These are phyloP conservation scores for Pelargonium exstipulatum DNA, from an alignment of 441 rosid genomes.

Conservation along the genomic window DNA sequence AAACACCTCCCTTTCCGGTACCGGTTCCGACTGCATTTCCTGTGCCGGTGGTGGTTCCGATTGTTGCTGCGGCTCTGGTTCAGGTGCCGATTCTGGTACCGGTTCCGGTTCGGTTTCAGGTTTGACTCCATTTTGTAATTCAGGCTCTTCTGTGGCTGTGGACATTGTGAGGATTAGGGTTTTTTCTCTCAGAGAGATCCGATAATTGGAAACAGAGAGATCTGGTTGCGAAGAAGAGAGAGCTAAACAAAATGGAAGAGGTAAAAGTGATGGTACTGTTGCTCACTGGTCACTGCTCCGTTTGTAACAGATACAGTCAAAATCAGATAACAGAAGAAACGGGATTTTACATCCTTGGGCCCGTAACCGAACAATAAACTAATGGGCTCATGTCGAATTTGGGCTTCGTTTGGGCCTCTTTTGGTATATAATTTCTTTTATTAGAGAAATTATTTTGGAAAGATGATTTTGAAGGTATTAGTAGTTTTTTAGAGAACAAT, in stretches of 20 bases:
- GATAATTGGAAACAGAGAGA: conserved; percentile 9
- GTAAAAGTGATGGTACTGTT: background rate
- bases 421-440: no score
- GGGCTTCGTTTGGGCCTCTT: no score
- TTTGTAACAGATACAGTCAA: no score
- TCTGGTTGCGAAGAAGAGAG: conserved; percentile 17
- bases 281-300: background rate
- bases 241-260: conserved; percentile 16
- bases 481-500: no score
- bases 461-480: no score
- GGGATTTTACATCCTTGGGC: no score
- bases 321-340: no score
- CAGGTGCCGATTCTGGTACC: conserved; percentile 20
- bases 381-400: no score
- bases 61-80: conserved; percentile 12
- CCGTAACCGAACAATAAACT: no score
- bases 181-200: conserved; percentile 18
- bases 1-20: conserved; percentile 8
- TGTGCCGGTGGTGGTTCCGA: background rate
- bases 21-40: background rate
- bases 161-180: conserved; percentile 29
- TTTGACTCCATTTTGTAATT: conserved; percentile 38
- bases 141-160: conserved; percentile 34
- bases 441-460: no score
- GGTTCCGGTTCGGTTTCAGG: conserved; percentile 25